These are phyloP conservation scores for Trichosporon sp. DNA, from an alignment of 1,284 basidiomycete species.

Conservation along the genomic window DNA sequence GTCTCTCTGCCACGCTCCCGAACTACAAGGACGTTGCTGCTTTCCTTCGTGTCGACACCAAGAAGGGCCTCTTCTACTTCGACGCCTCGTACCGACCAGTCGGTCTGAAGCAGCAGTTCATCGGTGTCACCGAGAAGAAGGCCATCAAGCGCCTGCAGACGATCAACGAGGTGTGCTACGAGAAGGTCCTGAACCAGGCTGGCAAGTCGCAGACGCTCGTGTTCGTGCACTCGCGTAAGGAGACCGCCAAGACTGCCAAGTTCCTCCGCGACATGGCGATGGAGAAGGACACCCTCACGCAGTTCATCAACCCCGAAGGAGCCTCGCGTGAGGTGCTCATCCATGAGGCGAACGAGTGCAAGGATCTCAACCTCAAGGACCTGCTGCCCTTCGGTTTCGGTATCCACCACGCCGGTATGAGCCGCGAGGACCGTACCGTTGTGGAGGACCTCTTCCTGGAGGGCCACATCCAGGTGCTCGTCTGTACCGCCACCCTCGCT, in stretches of 20 bases:
- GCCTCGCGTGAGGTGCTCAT: slow-evolving; percentile 82
- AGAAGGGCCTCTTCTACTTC: slow-evolving; percentile 94
- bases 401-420: slow-evolving; percentile 99
- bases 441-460: slow-evolving; percentile 95
- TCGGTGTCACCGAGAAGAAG: slow-evolving; percentile 98
- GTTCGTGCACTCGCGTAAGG: slow-evolving; percentile 97
- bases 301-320: slow-evolving; percentile 88
- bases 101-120: slow-evolving; percentile 91
- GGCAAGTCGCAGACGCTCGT: slow-evolving; percentile 76
- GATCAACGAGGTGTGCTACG: slow-evolving; percentile 99
- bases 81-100: slow-evolving; percentile 91
- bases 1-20: slow-evolving; percentile 92
- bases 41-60: slow-evolving; percentile 90
- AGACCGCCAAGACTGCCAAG: slow-evolving; percentile 94
- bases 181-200: slow-evolving; percentile 92
- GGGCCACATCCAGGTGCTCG: slow-evolving; percentile 87
- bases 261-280: slow-evolving; percentile 93
- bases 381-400: slow-evolving; percentile 94
- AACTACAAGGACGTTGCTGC: slow-evolving; percentile 99
- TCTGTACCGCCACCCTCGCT: slow-evolving; percentile 95
- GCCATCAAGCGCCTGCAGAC: slow-evolving; percentile 97
- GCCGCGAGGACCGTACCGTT: slow-evolving; percentile 82
- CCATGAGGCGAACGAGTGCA: slow-evolving; percentile 76
- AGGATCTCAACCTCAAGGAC: slow-evolving; percentile 80
- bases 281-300: slow-evolving; percentile 91